Evolutionary conservation across 805 yeast species (phyloP), one percentile per base, ranked within the genome.

Genomic region (Yarrowia divulgata): DNA sequence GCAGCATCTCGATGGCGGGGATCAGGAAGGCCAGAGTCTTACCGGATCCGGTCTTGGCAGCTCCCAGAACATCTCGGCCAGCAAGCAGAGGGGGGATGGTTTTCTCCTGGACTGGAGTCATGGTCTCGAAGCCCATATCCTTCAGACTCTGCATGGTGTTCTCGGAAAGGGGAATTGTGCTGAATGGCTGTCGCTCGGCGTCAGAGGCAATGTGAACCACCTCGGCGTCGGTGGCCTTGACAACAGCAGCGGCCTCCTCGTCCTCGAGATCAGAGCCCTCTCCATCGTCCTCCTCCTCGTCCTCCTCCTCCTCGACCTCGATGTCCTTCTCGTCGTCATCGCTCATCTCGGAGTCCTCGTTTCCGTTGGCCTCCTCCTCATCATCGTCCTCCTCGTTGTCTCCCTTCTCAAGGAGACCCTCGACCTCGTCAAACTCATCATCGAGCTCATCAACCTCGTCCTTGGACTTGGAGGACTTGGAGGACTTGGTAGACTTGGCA

Each of bases 41-140:
- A 78, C 99, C 99, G 0, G 98, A 93, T 68, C 99, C 99, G 2
- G 99, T 95, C 81, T 93, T 94, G 69, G 99, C 99, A n/a, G 99
- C 99, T 73, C 99, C 99, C 68, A 95, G 84, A 23, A 96, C 98
- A 80, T 95, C 99, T 74, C 94, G 87, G 54, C 99, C 99, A 0
- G 98, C 98, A 72, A 96, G 81, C 71, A 95, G 83, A 12, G 99
- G 98, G 8, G 99, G 98, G 69, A 95, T 95, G 13, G 99, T 93
- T 80, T 94, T 88, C 35, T 97, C 89, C 80, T 95, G 99, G 10
- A 95, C 98, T 72, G 88, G 87, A 0, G 99, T 96, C 98, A 95
- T 91, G 67, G 82, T 89, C 14, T 86, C 83, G 81, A 95, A 95
- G 0, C 97, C 98, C 97, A 95, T 91, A 42, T 87, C 89, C 48